Conservation (phyloP, 1,284 basidiomycete species). For the Tetrapyrgos nigripes region DNA sequence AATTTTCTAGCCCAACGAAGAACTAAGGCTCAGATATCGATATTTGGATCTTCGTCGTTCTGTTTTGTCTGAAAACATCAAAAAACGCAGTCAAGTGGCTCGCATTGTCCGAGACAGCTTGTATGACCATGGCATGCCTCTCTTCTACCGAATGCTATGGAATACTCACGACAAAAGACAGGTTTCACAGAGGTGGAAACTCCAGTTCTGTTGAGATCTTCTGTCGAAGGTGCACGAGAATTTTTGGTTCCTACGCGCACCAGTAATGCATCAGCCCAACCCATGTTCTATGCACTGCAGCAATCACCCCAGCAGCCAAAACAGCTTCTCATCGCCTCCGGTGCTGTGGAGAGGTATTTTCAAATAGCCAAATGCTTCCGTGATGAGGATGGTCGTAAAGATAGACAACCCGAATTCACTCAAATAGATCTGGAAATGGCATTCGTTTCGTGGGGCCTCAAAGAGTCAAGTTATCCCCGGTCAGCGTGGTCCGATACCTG, state of each 20-base stretch:
- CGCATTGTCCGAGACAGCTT: conserved; percentile 79
- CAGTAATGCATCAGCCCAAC: conserved; percentile 35
- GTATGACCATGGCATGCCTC: conserved; percentile 68
- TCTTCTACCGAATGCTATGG: conserved; percentile 12
- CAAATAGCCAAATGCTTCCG: conserved; percentile 95
- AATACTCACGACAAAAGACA: conserved; percentile 36
- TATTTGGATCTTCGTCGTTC: conserved; percentile 88
- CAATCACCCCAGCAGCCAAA: conserved; percentile 98
- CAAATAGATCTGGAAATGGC: conserved; percentile 98
- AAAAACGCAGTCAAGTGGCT: conserved; percentile 80
- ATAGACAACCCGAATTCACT: conserved; percentile 96
- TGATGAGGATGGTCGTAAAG: conserved; percentile 93
- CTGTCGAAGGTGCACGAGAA: conserved; percentile 94
- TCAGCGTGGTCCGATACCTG: conserved; percentile 51
- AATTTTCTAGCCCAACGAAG: conserved; percentile 77
- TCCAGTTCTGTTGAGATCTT: conserved; percentile 90
- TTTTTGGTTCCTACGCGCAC: conserved; percentile 91
- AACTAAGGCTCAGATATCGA: conserved; percentile 83
- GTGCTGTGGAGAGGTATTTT: conserved; percentile 89
- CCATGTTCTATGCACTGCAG: conserved; percentile 89
- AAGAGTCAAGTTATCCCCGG: conserved; percentile 16
- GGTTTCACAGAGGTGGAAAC: conserved; percentile 94
- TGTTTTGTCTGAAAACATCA: conserved; percentile 78
- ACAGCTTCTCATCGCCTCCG: conserved; percentile 91
- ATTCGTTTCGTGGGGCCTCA: conserved; percentile 82